A percentile compares a stretch with the other conserved stretches of the same genome.
Evolutionary conservation across 495 filamentous ascomycete species (phyloP).

Genomic region (Haplographium delicatum): DNA sequence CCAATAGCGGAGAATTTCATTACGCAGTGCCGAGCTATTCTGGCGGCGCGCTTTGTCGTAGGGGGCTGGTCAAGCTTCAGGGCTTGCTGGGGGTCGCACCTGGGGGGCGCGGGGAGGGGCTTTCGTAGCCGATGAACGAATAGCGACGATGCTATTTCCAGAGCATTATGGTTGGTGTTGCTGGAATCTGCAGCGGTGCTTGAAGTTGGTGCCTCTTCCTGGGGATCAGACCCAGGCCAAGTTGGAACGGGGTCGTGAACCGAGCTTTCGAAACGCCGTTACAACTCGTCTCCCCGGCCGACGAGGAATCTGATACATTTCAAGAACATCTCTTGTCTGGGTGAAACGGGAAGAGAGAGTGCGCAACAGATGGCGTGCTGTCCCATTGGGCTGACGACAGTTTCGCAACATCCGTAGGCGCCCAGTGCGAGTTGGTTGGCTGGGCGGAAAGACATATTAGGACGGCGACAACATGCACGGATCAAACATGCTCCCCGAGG

Average conservation of each 20-base stretch:
- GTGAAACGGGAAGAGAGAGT: too few species aligned
- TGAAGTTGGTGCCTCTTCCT: neutral
- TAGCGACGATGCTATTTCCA: conserved; percentile 4
- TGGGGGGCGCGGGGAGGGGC: too few species aligned
- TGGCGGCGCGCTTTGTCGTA: conserved; percentile 4
- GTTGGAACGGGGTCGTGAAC: neutral
- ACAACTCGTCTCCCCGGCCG: neutral
- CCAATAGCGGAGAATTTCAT: neutral
- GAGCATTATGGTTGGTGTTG: neutral
- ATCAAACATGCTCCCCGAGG: too few species aligned
- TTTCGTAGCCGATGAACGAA: too few species aligned
- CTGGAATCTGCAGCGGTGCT: too few species aligned
- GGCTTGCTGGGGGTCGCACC: too few species aligned
- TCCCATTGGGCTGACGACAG: neutral
- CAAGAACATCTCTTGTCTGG: neutral
- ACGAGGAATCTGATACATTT: neutral
- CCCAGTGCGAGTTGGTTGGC: neutral
- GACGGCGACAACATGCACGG: neutral
- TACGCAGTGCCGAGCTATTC: neutral
- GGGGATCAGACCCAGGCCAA: neutral
- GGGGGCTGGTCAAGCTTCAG: too few species aligned
- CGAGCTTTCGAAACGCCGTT: conserved; percentile 2
- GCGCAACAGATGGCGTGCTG: too few species aligned
- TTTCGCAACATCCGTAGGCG: neutral
- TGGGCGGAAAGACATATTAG: neutral